Percentiles rank a stretch among this genome's conserved stretches.
Conservation (phyloP, 148 eudicot genomes). For the Amaranthus palmeri region DNA sequence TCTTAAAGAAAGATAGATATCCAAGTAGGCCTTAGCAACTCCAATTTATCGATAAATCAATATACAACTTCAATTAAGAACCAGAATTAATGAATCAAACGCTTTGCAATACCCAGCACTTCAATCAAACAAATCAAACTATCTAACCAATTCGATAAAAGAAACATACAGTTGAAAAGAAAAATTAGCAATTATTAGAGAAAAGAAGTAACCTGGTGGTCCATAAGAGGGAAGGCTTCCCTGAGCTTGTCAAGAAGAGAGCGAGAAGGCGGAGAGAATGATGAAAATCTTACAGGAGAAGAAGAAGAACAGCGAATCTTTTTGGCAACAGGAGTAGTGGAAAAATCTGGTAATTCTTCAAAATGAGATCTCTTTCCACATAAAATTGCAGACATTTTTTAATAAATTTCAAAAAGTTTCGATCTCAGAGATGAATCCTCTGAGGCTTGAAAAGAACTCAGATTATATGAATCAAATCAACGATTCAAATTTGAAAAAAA, state of each 20-base stretch:
- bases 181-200: no score
- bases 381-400: conserved; percentile 60
- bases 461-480: neutral
- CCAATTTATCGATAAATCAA: no score
- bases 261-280: conserved; percentile 22
- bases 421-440: conserved; percentile 23
- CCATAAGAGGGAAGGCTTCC: conserved; percentile 47
- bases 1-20: no score
- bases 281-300: conserved; percentile 49
- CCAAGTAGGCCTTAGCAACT: no score
- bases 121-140: no score
- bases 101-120: no score
- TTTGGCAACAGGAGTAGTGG: conserved; percentile 50
- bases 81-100: no score
- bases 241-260: conserved; percentile 35
- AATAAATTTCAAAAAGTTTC: neutral
- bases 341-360: conserved; percentile 36
- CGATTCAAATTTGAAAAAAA: neutral
- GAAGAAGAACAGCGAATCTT: conserved; percentile 47
- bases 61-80: no score
- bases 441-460: conserved; percentile 5
- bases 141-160: no score
- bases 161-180: no score
- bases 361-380: conserved; percentile 76
- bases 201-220: conserved; percentile 32